Conservation (phyloP, 805 yeast genomes). For the Starmerella asiatica region DNA sequence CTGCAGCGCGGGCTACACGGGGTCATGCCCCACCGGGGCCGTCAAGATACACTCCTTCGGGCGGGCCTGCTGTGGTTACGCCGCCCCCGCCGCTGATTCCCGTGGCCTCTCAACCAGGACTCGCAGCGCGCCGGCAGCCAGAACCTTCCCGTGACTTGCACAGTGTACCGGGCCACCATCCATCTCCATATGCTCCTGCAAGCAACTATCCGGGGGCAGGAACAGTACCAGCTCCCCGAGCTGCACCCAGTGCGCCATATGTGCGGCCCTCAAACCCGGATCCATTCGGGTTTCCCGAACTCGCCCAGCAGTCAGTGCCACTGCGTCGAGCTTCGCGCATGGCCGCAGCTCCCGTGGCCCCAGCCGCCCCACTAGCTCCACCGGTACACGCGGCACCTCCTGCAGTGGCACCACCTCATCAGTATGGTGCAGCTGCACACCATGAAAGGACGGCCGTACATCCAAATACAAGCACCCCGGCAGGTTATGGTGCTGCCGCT, state of each 20-base stretch:
- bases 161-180: no score
- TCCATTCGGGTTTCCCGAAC: conserved; percentile 20
- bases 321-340: neutral
- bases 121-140: no score
- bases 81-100: no score
- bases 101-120: no score
- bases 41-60: no score
- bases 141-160: no score
- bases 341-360: neutral
- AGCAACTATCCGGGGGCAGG: neutral
- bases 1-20: no score
- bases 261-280: conserved; percentile 12
- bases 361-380: neutral
- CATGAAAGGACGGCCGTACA: neutral
- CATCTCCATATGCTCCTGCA: no score
- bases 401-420: neutral
- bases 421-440: neutral
- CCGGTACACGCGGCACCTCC: neutral
- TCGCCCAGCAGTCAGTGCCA: neutral
- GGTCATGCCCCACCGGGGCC: no score
- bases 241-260: neutral
- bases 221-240: no score
- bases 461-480: neutral
- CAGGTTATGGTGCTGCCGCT: neutral
- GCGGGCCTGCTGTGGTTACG: no score